Conservation (phyloP, 2,329 filamentous ascomycete species). For the Fonsecaea pedrosoi region DNA sequence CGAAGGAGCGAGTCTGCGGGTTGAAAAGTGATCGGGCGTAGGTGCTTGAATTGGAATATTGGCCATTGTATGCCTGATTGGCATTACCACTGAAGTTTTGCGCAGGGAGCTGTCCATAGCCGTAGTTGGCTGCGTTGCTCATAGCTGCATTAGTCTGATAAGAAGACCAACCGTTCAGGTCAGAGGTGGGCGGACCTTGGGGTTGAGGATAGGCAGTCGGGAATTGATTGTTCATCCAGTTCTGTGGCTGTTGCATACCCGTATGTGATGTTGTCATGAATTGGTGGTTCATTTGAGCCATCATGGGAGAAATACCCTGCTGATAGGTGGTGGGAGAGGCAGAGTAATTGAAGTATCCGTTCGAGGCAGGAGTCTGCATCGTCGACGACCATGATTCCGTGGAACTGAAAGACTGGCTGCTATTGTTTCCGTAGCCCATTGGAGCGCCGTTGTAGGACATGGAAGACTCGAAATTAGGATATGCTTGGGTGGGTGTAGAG, state of each 20-base stretch:
- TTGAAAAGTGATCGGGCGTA: constrained; percentile 88
- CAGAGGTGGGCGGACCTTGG: constrained; percentile 46
- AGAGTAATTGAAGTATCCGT: constrained; percentile 32
- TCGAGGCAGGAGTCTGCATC: constrained; percentile 21
- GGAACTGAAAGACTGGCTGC: constrained; percentile 21
- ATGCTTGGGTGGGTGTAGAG: constrained; percentile 35
- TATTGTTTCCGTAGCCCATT: constrained; percentile 23
- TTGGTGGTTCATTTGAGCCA: constrained; percentile 34
- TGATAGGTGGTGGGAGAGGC: constrained; percentile 27
- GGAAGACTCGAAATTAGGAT: constrained; percentile 35
- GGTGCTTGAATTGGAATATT: constrained; percentile 84
- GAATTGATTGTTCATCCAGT: constrained; percentile 47
- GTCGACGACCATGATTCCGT: constrained; percentile 32
- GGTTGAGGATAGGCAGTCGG: constrained; percentile 50
- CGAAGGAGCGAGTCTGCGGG: constrained; percentile 90
- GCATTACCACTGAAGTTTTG: constrained; percentile 69
- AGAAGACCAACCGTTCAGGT: constrained; percentile 39
- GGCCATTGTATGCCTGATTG: constrained; percentile 44
- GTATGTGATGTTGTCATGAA: constrained; percentile 44
- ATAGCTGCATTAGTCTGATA: constrained; percentile 26
- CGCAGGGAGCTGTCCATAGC: constrained; percentile 77
- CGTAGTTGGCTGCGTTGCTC: constrained; percentile 63
- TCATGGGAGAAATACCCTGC: constrained; percentile 29
- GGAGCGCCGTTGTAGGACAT: constrained; percentile 28
- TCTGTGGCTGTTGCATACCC: constrained; percentile 41